These are phyloP conservation scores for Setaria viridis DNA, from an alignment of 202 grass and related monocot species.

Conservation along the genomic window DNA sequence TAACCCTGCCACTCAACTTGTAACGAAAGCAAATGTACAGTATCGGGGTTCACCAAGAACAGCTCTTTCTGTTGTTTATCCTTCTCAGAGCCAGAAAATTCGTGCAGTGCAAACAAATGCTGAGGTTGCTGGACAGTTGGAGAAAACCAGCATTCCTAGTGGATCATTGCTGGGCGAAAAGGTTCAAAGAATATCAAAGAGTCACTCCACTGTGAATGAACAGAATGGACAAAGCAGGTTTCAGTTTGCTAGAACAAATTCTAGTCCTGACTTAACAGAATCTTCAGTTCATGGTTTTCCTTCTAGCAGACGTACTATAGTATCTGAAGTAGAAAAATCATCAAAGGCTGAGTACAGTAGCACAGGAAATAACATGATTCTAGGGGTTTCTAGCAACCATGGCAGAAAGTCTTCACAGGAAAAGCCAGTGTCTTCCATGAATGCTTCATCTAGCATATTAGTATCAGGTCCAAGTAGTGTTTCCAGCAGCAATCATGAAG, in stretches of 20 bases:
- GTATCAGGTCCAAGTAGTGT: slow-evolving; percentile 75
- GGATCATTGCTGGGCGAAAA: slow-evolving; percentile 48
- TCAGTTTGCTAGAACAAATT: slow-evolving; percentile 80
- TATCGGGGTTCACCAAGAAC: neutral
- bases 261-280: slow-evolving; percentile 84
- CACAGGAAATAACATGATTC: slow-evolving; percentile 61
- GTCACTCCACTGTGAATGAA: slow-evolving; percentile 41
- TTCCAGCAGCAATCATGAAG: slow-evolving; percentile 65
- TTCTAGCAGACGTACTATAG: too few relatives aligned
- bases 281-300: slow-evolving; percentile 63
- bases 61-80: slow-evolving; percentile 54
- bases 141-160: too few relatives aligned
- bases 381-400: slow-evolving; percentile 58
- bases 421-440: slow-evolving; percentile 58
- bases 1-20: too few relatives aligned
- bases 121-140: slow-evolving; percentile 51
- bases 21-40: too few relatives aligned
- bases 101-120: slow-evolving; percentile 46
- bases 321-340: slow-evolving; percentile 18
- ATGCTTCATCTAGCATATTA: slow-evolving; percentile 38
- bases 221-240: slow-evolving; percentile 62
- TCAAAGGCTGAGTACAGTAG: slow-evolving; percentile 51
- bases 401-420: slow-evolving; percentile 64
- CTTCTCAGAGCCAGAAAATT: slow-evolving; percentile 51
- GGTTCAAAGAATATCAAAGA: slow-evolving; percentile 57